A percentile compares a stretch with the other conserved stretches of the same genome.
These are phyloP conservation scores for Xylaria nigripes DNA, from an alignment of 495 filamentous ascomycete species.

Conservation along the genomic window DNA sequence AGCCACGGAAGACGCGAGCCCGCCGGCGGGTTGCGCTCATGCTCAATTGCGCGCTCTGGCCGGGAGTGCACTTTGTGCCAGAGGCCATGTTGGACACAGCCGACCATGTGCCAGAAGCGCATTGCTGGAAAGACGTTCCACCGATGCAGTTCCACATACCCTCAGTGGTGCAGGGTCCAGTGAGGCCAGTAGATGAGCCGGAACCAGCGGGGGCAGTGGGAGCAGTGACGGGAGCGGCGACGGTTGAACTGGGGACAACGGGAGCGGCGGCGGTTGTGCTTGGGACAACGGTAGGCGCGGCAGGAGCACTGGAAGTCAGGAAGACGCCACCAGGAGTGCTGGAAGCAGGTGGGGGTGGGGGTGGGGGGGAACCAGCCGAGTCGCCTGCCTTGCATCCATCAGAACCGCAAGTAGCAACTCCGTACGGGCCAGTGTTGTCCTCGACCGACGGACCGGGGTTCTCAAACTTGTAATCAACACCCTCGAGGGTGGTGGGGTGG, in stretches of 20 bases:
- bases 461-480: constrained; percentile 42
- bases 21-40: constrained; percentile 23
- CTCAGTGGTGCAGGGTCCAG: constrained; percentile 33
- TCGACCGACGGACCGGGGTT: constrained; percentile 49
- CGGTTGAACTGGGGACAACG: constrained; percentile 7
- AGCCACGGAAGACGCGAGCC: constrained; percentile 24
- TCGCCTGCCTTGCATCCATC: constrained; percentile 11
- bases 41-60: constrained; percentile 24
- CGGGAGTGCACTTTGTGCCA: constrained; percentile 31
- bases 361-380: constrained; percentile 8
- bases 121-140: constrained; percentile 36
- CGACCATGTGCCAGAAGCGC: constrained; percentile 37
- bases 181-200: constrained; percentile 14
- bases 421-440: constrained; percentile 19
- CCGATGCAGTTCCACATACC: constrained; percentile 40
- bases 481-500: constrained; percentile 45
- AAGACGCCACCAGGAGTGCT: constrained; percentile 12
- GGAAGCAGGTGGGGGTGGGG: constrained; percentile 1
- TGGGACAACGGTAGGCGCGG: neutral
- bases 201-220: constrained; percentile 11
- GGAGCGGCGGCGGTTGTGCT: constrained; percentile 6
- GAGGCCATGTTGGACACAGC: constrained; percentile 28
- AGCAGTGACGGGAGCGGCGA: constrained; percentile 6
- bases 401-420: constrained; percentile 19
- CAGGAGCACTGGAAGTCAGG: constrained; percentile 9